phyloP scores from a whole-genome alignment of 495 filamentous ascomycete genomes.

The Trichoderma reesei region DNA sequence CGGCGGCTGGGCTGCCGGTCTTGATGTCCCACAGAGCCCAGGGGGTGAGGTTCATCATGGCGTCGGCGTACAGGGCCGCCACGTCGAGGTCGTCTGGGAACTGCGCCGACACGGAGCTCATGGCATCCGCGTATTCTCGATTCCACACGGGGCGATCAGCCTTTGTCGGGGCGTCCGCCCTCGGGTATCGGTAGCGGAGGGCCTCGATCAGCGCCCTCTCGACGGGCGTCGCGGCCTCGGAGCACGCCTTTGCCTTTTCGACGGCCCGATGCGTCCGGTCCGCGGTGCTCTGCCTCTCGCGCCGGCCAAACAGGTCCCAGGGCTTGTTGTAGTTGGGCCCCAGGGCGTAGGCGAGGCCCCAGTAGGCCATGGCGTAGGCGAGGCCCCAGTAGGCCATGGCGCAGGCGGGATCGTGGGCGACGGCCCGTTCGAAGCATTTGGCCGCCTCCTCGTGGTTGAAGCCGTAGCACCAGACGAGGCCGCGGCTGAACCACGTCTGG shows the following conservation, averaged over 20 bases:
- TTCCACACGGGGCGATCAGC: conserved; percentile 45
- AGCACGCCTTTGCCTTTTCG: conserved; percentile 20
- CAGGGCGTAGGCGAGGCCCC: conserved; percentile 55
- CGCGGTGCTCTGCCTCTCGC: conserved; percentile 41
- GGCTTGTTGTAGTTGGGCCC: conserved; percentile 71
- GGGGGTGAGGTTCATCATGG: conserved; percentile 59
- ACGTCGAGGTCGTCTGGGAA: conserved; percentile 53
- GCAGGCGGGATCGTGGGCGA: conserved; percentile 41
- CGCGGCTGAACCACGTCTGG: conserved; percentile 52
- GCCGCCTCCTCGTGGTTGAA: conserved; percentile 58
- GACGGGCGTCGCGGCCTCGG: conserved; percentile 19
- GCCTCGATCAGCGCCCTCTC: conserved; percentile 52
- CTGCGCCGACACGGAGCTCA: conserved; percentile 43
- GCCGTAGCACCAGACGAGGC: conserved; percentile 52
- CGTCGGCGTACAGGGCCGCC: conserved; percentile 51
- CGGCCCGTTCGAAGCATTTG: conserved; percentile 50
- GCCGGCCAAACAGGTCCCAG: conserved; percentile 53
- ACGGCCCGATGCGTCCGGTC: conserved; percentile 35
- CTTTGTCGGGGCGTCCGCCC: conserved; percentile 22
- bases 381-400: conserved; percentile 61
- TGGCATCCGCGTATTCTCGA: conserved; percentile 48
- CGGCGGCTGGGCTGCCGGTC: conserved; percentile 44
- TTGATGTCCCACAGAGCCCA: conserved; percentile 57
- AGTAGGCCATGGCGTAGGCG: conserved; percentile 51
- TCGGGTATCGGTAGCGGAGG: conserved; percentile 45